These are phyloP conservation scores for Trifolium pratense DNA, from an alignment of 306 rosid genomes.

Conservation along the genomic window DNA sequence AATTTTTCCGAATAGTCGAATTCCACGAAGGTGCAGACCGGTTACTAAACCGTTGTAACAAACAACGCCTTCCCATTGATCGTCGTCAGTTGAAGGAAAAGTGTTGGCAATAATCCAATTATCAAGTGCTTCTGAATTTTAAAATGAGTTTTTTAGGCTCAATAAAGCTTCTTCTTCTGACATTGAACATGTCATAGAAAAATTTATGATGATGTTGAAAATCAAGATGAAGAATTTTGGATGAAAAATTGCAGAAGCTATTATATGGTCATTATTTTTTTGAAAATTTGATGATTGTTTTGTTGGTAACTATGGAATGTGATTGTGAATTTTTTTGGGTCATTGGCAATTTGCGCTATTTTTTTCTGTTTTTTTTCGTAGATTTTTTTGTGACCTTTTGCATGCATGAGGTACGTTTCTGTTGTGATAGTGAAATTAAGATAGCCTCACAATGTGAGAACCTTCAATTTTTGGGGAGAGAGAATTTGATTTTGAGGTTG, in stretches of 20 bases:
- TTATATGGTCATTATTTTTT: slow-evolving; percentile 60
- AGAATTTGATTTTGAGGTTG: slow-evolving; percentile 31
- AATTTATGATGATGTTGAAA: slow-evolving; percentile 5
- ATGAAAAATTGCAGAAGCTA: slow-evolving; percentile 43
- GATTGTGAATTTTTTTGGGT: slow-evolving; percentile 35
- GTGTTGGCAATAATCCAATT: slow-evolving; percentile 56
- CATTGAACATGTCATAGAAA: slow-evolving; percentile 42
- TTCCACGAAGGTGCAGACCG: slow-evolving; percentile 59
- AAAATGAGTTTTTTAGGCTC: slow-evolving; percentile 55
- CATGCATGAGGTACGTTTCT: slow-evolving; percentile 46
- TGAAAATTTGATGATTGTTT: slow-evolving; percentile 20
- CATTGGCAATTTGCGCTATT: slow-evolving; percentile 32
- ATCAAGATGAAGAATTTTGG: slow-evolving; percentile 34
- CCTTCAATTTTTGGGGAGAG: slow-evolving; percentile 35
- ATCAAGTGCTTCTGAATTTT: slow-evolving; percentile 43
- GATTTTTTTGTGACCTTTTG: slow-evolving; percentile 38
- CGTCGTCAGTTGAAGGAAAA: slow-evolving; percentile 46
- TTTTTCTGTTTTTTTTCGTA: slow-evolving; percentile 27
- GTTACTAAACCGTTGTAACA: slow-evolving; percentile 56
- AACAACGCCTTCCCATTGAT: slow-evolving; percentile 59
- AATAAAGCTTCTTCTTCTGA: slow-evolving; percentile 66
- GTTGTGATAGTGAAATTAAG: slow-evolving; percentile 37
- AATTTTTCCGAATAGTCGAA: slow-evolving; percentile 55
- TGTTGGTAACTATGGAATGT: slow-evolving; percentile 35
- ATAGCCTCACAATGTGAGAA: slow-evolving; percentile 48